Percentiles rank a stretch among this genome's conserved stretches.
Conservation (phyloP, 768 basidiomycete genomes). For the Serendipita vermifera region DNA sequence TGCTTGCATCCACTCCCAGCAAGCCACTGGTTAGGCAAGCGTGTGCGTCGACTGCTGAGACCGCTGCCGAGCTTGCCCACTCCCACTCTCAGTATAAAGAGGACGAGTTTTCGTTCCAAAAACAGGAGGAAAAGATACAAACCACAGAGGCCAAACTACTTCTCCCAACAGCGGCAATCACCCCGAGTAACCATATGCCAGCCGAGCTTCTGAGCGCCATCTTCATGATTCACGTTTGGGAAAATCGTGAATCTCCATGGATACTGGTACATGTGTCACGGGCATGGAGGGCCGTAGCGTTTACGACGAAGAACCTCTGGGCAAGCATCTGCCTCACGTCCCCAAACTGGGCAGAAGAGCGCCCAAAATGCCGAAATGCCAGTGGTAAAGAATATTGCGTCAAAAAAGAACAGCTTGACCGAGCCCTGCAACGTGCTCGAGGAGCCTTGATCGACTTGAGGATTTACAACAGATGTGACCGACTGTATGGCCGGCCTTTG, state of each 20-base stretch:
- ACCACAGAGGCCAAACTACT: neutral
- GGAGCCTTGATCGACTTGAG: neutral
- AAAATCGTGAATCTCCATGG: neutral
- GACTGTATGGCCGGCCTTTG: no score
- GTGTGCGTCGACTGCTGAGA: no score
- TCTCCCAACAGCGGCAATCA: neutral
- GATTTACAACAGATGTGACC: neutral
- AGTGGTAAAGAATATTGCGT: neutral
- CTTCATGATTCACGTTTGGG: neutral
- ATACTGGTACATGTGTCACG: neutral
- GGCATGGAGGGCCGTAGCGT: neutral
- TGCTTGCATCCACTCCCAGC: no score
- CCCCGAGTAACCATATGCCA: neutral
- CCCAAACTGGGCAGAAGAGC: neutral
- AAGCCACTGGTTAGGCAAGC: no score
- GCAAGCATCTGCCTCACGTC: neutral
- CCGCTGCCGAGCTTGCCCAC: no score
- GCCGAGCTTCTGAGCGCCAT: neutral
- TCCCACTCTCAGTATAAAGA: no score
- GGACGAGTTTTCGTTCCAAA: no score
- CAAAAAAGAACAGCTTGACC: neutral
- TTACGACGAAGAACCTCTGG: neutral
- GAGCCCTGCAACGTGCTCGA: neutral
- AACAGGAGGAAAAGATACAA: no score
- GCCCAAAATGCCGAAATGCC: neutral